Evolutionary conservation across 805 yeast genomes (phyloP).

Genomic region (Metschnikowia dekortorum): DNA sequence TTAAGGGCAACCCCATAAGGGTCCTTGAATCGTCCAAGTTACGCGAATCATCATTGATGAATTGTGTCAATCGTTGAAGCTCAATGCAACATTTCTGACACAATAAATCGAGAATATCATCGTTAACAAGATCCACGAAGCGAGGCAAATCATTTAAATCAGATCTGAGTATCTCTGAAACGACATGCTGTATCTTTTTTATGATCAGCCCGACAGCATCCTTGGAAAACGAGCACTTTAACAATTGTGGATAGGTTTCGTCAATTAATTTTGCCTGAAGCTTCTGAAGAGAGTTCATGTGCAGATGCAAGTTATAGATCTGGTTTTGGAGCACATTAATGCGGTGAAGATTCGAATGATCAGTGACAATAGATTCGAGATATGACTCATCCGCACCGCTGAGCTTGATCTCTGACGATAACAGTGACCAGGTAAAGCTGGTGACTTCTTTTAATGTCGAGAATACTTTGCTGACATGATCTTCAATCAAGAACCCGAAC

Average conservation of each 20-base stretch:
- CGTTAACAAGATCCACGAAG: conserved; percentile 22
- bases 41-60: background rate
- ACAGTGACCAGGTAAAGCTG: conserved; percentile 11
- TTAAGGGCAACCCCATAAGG: conserved; percentile 20
- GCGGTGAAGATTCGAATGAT: conserved; percentile 9
- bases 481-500: conserved; percentile 38
- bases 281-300: conserved; percentile 7
- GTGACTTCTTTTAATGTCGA: conserved; percentile 7
- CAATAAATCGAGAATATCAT: conserved; percentile 15
- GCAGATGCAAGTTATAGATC: conserved; percentile 17
- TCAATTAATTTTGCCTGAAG: conserved; percentile 3
- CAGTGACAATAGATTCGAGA: background rate
- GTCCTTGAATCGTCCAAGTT: background rate
- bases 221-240: conserved; percentile 3
- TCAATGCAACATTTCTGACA: background rate
- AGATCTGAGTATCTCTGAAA: conserved; percentile 9
- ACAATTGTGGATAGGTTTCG: conserved; percentile 2
- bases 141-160: conserved; percentile 16
- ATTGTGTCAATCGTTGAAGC: background rate
- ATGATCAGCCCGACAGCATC: conserved; percentile 1
- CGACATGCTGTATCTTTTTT: conserved; percentile 4
- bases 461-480: conserved; percentile 30
- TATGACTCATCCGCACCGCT: conserved; percentile 23
- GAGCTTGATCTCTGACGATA: conserved; percentile 6
- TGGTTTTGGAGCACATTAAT: conserved; percentile 23